A percentile compares a stretch with the other conserved stretches of the same genome.
These are phyloP conservation scores for Amyloporia xantha DNA, from an alignment of 768 basidiomycete species.

Conservation along the genomic window DNA sequence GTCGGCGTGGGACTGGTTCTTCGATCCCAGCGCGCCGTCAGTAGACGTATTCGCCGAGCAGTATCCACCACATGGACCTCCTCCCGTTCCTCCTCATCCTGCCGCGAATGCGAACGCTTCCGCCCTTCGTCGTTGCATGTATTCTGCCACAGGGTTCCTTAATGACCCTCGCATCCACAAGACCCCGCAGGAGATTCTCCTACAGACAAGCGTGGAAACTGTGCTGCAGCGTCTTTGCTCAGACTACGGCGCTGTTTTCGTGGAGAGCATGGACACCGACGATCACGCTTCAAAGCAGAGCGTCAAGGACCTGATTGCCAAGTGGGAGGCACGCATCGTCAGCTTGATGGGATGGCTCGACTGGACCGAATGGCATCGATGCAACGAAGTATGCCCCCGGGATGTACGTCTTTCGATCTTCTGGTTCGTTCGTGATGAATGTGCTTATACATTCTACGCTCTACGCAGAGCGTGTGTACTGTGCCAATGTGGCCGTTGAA, in stretches of 20 bases:
- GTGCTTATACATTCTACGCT: neutral
- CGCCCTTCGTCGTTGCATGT: constrained; percentile 3
- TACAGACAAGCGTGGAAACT: constrained; percentile 2
- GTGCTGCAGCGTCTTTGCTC: constrained; percentile 1
- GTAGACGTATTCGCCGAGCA: neutral
- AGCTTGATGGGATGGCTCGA: constrained; percentile 6
- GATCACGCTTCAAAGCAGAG: neutral
- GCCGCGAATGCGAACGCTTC: neutral
- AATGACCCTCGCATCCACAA: neutral
- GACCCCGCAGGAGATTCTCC: constrained; percentile 3
- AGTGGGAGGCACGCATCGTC: constrained; percentile 1
- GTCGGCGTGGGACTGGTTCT: neutral
- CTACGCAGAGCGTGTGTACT: constrained; percentile 1
- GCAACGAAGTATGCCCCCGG: constrained; percentile 3
- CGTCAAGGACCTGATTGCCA: neutral
- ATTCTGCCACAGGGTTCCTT: constrained; percentile 1
- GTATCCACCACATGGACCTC: neutral
- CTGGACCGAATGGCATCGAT: constrained; percentile 8
- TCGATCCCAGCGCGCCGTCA: neutral
- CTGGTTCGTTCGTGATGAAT: neutral
- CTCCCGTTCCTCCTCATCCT: neutral
- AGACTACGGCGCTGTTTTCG: constrained; percentile 3
- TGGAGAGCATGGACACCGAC: constrained; percentile 7
- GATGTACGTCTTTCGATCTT: constrained; percentile 1
- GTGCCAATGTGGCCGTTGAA: constrained; percentile 4